Evolutionary conservation across 192 early-diverging fungal species (phyloP), one percentile per base, ranked within the genome.

Genomic region (Backusella westeae): DNA sequence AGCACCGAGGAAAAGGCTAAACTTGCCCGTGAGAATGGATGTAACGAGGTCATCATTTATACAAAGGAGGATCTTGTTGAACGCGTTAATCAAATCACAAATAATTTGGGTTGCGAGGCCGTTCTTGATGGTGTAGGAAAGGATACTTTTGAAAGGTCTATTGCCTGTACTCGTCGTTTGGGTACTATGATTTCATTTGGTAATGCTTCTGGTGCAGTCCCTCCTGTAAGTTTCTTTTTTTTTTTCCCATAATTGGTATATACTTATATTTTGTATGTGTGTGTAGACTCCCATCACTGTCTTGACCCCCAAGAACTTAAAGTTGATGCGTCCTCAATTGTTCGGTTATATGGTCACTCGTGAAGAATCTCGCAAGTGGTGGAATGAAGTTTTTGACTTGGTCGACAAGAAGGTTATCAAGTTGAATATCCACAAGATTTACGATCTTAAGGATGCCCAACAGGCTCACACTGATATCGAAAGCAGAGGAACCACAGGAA

Each of bases 121-220:
- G 94, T 96, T 32, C 95, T 88, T 75, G 97, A 98, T 75, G 94
- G 96, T 49, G 93, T 98, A 21, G 97, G 97, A 17, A 93, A 92
- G 74, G 81, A 89, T 5, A 97, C 96, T 0, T 98, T 94, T 81
- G 91, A 94, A 63, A 85, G 81, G 1, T 92, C 91, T 15, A 79
- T 97, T 9, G 83, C 86, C 17, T 90, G 85, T 42, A 72, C 91
- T 56, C 86, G 91, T 12, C 85, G 89, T 29, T 80, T 92, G 19
- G 96, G 95, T 35, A 86, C 83, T 34, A 76, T 97, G 79, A 86
- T 96, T 69, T 93, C 92, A 3, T 99, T 97, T 88, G 97, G 97
- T 36, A 97, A 97, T 78, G 92, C 94, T 3, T 94, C 93, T 63
- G 96, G 97, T 6, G 86, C 90, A 14, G 91, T 95, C 12, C 90